These are phyloP conservation scores for Microthlaspi erraticum DNA, from an alignment of 345 rosid species.

Conservation along the genomic window DNA sequence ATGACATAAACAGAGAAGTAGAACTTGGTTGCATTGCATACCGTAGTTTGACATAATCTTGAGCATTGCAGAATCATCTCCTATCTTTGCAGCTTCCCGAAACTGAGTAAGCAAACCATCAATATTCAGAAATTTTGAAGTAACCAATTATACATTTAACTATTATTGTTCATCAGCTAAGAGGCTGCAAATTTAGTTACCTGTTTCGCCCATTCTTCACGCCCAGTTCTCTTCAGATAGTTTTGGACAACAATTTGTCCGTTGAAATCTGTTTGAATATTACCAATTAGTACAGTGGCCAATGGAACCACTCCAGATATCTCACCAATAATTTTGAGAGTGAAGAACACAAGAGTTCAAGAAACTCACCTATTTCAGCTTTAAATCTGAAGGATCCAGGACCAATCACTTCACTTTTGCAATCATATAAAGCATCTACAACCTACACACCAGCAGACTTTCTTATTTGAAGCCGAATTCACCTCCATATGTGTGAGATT, in stretches of 20 bases:
- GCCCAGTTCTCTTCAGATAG: constrained; percentile 80
- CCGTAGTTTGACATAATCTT: constrained; percentile 89
- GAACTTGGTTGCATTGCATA: constrained; percentile 39
- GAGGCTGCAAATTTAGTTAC: constrained; percentile 43
- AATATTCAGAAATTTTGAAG: constrained; percentile 21
- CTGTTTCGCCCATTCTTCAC: constrained; percentile 90
- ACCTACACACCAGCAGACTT: constrained; percentile 55
- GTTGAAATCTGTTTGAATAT: constrained; percentile 78
- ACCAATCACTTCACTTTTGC: constrained; percentile 99
- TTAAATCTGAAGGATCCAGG: constrained; percentile 98
- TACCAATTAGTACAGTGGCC: constrained; percentile 21
- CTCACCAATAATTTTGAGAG: constrained; percentile 7
- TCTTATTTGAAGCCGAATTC: background rate
- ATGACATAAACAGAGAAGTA: background rate
- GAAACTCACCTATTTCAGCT: constrained; percentile 89
- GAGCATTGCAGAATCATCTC: constrained; percentile 69
- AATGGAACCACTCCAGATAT: constrained; percentile 17
- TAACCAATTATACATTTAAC: background rate
- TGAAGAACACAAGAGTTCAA: constrained; percentile 24
- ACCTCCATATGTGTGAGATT: background rate
- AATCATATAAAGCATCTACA: constrained; percentile 93
- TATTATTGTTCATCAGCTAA: constrained; percentile 13
- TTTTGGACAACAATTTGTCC: constrained; percentile 87
- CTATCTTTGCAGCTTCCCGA: constrained; percentile 68
- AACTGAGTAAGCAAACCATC: constrained; percentile 58